Base-by-base conservation (phyloP, 225 moss, liverwort and hornwort species). In the Rhytidiadelphus loreus region DNA sequence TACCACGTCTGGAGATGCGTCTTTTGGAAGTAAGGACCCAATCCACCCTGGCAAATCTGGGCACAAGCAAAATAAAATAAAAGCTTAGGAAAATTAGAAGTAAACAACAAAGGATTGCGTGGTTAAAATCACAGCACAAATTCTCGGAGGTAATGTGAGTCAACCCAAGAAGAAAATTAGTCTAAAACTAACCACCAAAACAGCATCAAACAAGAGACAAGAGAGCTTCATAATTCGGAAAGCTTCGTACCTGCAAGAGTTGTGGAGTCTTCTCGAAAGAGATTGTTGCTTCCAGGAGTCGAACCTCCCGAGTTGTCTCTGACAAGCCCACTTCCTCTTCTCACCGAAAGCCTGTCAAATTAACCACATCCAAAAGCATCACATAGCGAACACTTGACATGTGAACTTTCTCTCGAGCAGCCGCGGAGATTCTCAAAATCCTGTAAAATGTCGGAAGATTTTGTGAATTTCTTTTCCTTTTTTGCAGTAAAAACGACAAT, bases 1-100 rank as follows among this genome's bases (percentile, higher is more conserved):
- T 81, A 99, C 90, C 76, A 99, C 99, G 89, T 99, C 99, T 85
- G 99, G 95, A 87, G 97, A 96, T 25, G 95, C 96, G 77, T 98
- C 98, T 86, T 90, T 96, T 4, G 94, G 94, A 72, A 95, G 94
- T 69, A 96, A 84, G n/a, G 97, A 93, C n/a, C 96, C 97, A 89
- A 96, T 96, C 99, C 99, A 99, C 66, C 95, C 96, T 71, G 97
- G 99, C 65, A 98, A 95, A 92, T 95, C 97, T 98, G 92, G 6
- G 12, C 80, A 82, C 28, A 43, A 75, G 37, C 41, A 4, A 80
- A 89, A 73, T 7, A 4, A 19, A 6, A 59, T 1, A 5, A 41
- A 22, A 24, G 30, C 8, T 14, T 59, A 23, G 35, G 3, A 9
- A 13, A 17, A 8, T 9, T 16, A 84, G 55, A 63, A 66, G 78